Percentiles rank a stretch among this genome's conserved stretches.
phyloP scores from a whole-genome alignment of 176 grass and related monocot species.

The Melocanna baccifera region DNA sequence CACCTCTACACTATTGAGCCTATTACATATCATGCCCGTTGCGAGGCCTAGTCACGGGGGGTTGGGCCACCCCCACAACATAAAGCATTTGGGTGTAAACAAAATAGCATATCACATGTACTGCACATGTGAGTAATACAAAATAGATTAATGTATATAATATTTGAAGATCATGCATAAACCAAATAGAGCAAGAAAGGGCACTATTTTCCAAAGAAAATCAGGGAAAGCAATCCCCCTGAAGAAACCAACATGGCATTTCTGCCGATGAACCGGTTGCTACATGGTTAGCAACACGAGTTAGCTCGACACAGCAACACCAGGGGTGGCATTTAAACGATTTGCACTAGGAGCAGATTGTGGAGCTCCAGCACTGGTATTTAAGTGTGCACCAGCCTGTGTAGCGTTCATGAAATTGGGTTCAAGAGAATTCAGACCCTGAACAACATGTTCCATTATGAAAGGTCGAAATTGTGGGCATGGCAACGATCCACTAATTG shows the following conservation, averaged over 20 bases:
- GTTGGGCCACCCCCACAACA: too few relatives aligned
- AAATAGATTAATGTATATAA: too few relatives aligned
- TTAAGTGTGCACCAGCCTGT: conserved; percentile 53
- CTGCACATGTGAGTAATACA: too few relatives aligned
- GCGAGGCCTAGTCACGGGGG: too few relatives aligned
- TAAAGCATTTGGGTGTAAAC: too few relatives aligned
- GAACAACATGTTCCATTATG: conserved; percentile 99
- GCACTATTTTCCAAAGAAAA: conserved; percentile 7
- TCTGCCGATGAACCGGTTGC: too few relatives aligned
- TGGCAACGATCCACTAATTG: conserved; percentile 83
- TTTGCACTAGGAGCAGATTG: conserved; percentile 42
- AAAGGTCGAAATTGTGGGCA: conserved; percentile 98
- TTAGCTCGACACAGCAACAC: conserved; percentile 53
- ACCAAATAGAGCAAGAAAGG: neutral
- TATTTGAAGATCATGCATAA: too few relatives aligned
- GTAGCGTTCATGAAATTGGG: conserved; percentile 63
- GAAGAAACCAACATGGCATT: conserved; percentile 80
- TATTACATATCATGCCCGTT: too few relatives aligned
- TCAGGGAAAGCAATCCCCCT: conserved; percentile 44
- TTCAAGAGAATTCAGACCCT: conserved; percentile 97
- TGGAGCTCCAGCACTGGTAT: conserved; percentile 50
- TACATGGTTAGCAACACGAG: conserved; percentile 68
- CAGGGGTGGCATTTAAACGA: conserved; percentile 49
- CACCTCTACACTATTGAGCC: too few relatives aligned
- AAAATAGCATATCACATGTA: too few relatives aligned